Percentiles rank a stretch among this genome's conserved stretches.
These are phyloP conservation scores for Pharnaceum exiguum DNA, from an alignment of 148 eudicot species.

Conservation along the genomic window DNA sequence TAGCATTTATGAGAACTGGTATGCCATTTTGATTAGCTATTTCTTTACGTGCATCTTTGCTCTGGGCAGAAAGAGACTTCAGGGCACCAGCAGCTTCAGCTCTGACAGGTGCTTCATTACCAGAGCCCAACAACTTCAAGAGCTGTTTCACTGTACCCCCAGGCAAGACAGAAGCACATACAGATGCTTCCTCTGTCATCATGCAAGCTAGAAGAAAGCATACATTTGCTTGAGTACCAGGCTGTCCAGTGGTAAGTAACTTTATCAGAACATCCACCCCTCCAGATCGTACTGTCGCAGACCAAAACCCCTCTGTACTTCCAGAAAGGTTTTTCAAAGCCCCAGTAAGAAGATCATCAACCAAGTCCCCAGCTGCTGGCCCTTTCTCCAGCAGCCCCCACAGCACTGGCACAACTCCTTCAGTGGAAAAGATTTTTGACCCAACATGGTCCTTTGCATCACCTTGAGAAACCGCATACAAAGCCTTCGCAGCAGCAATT, in stretches of 20 bases:
- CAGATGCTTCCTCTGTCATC: slow-evolving; percentile 94
- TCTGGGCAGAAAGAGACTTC: slow-evolving; percentile 91
- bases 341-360: slow-evolving; percentile 84
- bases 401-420: slow-evolving; percentile 95
- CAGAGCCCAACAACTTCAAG: slow-evolving; percentile 85
- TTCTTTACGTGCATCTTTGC: slow-evolving; percentile 86
- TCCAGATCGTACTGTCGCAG: slow-evolving; percentile 77
- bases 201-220: slow-evolving; percentile 88
- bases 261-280: slow-evolving; percentile 85
- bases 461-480: slow-evolving; percentile 93
- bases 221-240: slow-evolving; percentile 85
- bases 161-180: slow-evolving; percentile 64
- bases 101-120: slow-evolving; percentile 85
- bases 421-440: slow-evolving; percentile 96
- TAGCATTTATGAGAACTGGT: slow-evolving; percentile 92
- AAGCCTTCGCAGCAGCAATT: slow-evolving; percentile 88
- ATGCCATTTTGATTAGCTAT: slow-evolving; percentile 81
- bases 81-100: slow-evolving; percentile 97
- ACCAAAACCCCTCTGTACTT: slow-evolving; percentile 89
- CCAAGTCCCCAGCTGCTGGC: slow-evolving; percentile 61
- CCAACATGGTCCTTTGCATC: slow-evolving; percentile 95
- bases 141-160: slow-evolving; percentile 82
- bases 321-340: slow-evolving; percentile 79
- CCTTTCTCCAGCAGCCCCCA: slow-evolving; percentile 87
- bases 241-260: slow-evolving; percentile 62